Percentiles rank a stretch among this genome's conserved stretches.
Evolutionary conservation across 306 rosid species (phyloP).

Genomic region (Acacia confusa): DNA sequence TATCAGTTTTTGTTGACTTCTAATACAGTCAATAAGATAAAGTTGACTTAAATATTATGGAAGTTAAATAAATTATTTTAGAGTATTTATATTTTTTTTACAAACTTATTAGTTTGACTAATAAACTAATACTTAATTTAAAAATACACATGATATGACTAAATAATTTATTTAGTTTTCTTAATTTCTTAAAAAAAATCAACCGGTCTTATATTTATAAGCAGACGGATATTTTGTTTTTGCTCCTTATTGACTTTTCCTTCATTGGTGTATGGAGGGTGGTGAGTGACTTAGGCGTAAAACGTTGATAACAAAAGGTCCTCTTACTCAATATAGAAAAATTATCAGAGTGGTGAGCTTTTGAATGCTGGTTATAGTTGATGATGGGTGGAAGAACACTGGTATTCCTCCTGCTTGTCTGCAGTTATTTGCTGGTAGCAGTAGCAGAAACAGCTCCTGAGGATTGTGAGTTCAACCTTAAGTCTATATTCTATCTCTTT

Average conservation of each 20-base stretch:
- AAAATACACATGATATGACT: too few species aligned
- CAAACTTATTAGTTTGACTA: too few species aligned
- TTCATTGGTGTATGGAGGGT: neutral
- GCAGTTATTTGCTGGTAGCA: constrained; percentile 25
- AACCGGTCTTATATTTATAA: too few species aligned
- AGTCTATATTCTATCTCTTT: constrained; percentile 1
- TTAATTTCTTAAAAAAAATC: too few species aligned
- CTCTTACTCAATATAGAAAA: neutral
- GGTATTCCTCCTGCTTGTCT: constrained; percentile 28
- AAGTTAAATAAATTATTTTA: too few species aligned
- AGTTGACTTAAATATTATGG: too few species aligned
- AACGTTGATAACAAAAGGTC: constrained; percentile 4
- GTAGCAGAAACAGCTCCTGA: constrained; percentile 22
- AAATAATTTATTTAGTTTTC: too few species aligned
- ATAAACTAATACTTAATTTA: too few species aligned
- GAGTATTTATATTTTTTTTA: too few species aligned
- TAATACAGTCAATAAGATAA: neutral
- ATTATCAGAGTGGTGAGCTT: constrained; percentile 17
- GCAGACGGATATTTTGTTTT: neutral
- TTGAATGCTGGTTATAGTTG: constrained; percentile 11
- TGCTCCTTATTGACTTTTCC: neutral
- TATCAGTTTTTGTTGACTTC: constrained; percentile 30
- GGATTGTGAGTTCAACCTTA: constrained; percentile 39
- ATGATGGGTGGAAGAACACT: constrained; percentile 27
- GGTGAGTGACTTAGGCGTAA: neutral